phyloP scores from a whole-genome alignment of 768 basidiomycete genomes.

The Dioszegia hungarica region DNA sequence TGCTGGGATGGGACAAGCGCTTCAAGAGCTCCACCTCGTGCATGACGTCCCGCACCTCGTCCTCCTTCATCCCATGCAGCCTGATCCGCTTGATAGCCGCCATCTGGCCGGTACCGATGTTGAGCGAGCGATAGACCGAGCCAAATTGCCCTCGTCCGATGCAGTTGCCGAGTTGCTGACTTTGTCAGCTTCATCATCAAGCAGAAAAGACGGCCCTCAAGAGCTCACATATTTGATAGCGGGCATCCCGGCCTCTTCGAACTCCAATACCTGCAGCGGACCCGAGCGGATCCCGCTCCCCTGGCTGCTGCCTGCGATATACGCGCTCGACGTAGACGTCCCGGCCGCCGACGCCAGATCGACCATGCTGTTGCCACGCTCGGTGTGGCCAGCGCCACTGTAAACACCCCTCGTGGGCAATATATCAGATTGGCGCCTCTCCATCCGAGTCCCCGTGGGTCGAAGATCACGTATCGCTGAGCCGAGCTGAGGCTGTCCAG shows the following conservation, averaged over 20 bases:
- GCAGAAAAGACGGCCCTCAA: neutral
- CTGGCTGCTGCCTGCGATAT: neutral
- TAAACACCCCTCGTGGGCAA: neutral
- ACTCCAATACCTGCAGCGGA: constrained; percentile 24
- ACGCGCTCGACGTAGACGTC: constrained; percentile 2
- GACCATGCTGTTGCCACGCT: constrained; percentile 13
- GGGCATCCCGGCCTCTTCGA: constrained; percentile 19
- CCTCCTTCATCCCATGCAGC: constrained; percentile 82
- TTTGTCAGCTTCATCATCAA: neutral
- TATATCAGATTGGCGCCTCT: constrained; percentile 26
- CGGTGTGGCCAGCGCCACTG: neutral
- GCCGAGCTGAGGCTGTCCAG: neutral
- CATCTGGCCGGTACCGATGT: constrained; percentile 90
- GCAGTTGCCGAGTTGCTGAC: constrained; percentile 92
- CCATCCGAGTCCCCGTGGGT: constrained; percentile 1
- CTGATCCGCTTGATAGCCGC: constrained; percentile 98
- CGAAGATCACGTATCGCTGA: neutral
- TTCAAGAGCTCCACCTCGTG: constrained; percentile 89
- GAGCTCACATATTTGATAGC: constrained; percentile 20
- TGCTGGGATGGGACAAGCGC: constrained; percentile 83
- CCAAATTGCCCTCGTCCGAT: constrained; percentile 97
- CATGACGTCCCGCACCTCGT: constrained; percentile 86
- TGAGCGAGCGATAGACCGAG: constrained; percentile 87
- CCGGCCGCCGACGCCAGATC: constrained; percentile 15
- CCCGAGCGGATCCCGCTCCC: neutral